Evolutionary conservation across 306 rosid genomes (phyloP).

Genomic region (Betula pendula): DNA sequence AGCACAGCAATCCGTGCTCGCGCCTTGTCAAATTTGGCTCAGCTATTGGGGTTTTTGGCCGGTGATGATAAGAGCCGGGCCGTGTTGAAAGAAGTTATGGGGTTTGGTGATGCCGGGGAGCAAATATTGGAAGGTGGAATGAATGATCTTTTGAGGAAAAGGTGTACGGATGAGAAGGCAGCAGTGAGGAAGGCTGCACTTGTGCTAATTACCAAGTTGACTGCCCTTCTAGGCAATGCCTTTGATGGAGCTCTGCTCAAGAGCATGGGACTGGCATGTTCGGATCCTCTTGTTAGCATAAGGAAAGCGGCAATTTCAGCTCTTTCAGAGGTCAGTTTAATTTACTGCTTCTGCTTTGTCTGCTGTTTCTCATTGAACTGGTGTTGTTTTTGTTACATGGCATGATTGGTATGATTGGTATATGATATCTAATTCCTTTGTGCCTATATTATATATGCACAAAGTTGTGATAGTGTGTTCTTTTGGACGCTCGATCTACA

Average conservation of each 20-base stretch:
- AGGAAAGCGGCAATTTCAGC: slow-evolving; percentile 78
- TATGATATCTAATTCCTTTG: slow-evolving; percentile 1
- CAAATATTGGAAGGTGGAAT: slow-evolving; percentile 35
- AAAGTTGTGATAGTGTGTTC: not conserved
- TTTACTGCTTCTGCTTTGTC: slow-evolving; percentile 8
- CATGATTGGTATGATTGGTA: not conserved
- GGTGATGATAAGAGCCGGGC: slow-evolving; percentile 34
- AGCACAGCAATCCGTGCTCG: slow-evolving; percentile 67
- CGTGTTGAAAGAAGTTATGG: slow-evolving; percentile 62
- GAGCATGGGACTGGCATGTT: slow-evolving; percentile 81
- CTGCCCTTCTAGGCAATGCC: slow-evolving; percentile 60
- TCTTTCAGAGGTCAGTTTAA: slow-evolving; percentile 66
- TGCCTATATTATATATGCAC: not conserved
- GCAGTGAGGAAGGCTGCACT: slow-evolving; percentile 89
- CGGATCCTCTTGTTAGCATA: slow-evolving; percentile 91
- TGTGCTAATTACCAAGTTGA: slow-evolving; percentile 68
- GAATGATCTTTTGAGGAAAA: slow-evolving; percentile 55
- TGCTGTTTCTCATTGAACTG: not conserved
- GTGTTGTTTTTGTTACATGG: not conserved
- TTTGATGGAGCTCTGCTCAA: slow-evolving; percentile 78
- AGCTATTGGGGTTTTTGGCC: slow-evolving; percentile 60
- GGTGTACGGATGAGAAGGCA: slow-evolving; percentile 92
- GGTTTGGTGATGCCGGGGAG: slow-evolving; percentile 43
- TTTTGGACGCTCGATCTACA: not conserved
- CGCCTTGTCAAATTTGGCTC: slow-evolving; percentile 71